These are phyloP conservation scores for Erodium maritimum DNA, from an alignment of 345 rosid genomes.

Conservation along the genomic window DNA sequence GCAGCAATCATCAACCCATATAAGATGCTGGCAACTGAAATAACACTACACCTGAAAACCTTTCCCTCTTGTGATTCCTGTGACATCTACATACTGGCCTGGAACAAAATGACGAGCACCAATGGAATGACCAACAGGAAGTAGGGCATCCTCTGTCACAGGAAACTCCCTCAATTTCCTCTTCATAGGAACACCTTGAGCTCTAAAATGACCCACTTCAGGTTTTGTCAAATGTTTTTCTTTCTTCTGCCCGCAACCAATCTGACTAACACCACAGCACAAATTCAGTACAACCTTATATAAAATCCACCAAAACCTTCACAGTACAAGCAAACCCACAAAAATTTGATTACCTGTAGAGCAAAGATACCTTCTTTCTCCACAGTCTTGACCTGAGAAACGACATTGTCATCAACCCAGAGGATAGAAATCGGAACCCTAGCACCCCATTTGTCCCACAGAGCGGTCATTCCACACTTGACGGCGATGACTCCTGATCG, in stretches of 20 bases:
- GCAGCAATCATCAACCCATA: background rate
- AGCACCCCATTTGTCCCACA: conserved; percentile 96
- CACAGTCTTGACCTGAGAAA: conserved; percentile 81
- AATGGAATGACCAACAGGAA: conserved; percentile 63
- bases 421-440: conserved; percentile 68
- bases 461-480: conserved; percentile 83
- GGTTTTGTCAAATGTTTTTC: conserved; percentile 85
- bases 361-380: conserved; percentile 85
- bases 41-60: conserved; percentile 61
- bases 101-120: conserved; percentile 89
- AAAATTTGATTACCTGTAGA: conserved; percentile 42
- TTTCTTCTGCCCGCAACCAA: conserved; percentile 93
- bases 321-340: background rate
- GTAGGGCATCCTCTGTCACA: conserved; percentile 84
- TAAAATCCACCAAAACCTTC: background rate
- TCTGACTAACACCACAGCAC: conserved; percentile 48
- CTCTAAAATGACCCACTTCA: conserved; percentile 93
- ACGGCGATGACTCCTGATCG: conserved; percentile 80
- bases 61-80: conserved; percentile 85
- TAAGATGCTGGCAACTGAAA: background rate
- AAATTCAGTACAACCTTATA: background rate
- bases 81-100: conserved; percentile 74
- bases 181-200: conserved; percentile 86
- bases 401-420: conserved; percentile 86
- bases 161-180: conserved; percentile 90